Evolutionary conservation across 495 filamentous ascomycete species (phyloP).

Genomic region (Lasiosphaeria miniovina): DNA sequence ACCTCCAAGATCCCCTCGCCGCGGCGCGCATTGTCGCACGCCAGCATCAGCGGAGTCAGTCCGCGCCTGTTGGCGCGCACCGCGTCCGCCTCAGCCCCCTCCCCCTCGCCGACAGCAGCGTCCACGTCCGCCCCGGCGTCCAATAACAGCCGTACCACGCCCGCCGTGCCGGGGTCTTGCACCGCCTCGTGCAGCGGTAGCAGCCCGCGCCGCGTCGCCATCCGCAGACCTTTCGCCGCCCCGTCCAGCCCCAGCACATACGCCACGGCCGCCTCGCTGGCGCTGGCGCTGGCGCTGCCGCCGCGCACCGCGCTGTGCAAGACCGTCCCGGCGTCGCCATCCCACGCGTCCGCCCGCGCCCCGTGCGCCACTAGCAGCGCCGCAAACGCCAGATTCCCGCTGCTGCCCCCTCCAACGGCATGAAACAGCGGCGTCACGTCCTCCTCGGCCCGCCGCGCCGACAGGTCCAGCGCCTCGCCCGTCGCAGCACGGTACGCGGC

Average conservation of each 20-base stretch:
- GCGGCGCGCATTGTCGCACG: neutral
- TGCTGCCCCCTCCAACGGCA: conserved; percentile 8
- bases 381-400: conserved; percentile 13
- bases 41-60: conserved; percentile 7
- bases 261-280: neutral
- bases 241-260: neutral
- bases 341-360: conserved; percentile 15
- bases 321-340: conserved; percentile 8
- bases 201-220: neutral
- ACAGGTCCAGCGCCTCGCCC: neutral
- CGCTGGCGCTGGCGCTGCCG: neutral
- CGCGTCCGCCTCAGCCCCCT: too few relatives aligned
- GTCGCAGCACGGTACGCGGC: conserved; percentile 1
- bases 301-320: conserved; percentile 5
- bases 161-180: neutral
- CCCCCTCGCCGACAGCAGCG: neutral
- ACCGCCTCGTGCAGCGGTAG: conserved; percentile 4
- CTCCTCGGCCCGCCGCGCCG: neutral
- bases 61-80: neutral
- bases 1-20: neutral
- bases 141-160: neutral
- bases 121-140: conserved; percentile 5
- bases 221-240: neutral
- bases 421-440: conserved; percentile 8
- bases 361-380: conserved; percentile 19